A percentile compares a stretch with the other conserved stretches of the same genome.
phyloP scores from a whole-genome alignment of 768 basidiomycete genomes.

The Suillus cothurnatus region DNA sequence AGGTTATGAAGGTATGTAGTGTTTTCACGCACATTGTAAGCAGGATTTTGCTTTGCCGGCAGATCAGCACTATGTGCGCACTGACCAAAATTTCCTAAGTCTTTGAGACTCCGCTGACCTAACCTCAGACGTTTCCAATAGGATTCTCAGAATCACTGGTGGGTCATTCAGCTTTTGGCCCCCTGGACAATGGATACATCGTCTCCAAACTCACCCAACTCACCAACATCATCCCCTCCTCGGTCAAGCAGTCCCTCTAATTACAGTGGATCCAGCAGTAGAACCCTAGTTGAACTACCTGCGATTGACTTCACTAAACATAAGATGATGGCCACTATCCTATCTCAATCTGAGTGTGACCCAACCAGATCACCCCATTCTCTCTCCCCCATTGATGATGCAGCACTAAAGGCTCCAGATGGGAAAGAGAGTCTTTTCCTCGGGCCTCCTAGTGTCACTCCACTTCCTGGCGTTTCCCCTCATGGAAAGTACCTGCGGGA shows the following conservation, averaged over 20 bases:
- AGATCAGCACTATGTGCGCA: no score
- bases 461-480: background rate
- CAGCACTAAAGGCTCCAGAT: background rate
- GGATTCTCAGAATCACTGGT: background rate
- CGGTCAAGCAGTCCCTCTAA: background rate
- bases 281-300: background rate
- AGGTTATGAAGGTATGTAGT: no score
- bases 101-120: no score
- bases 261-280: background rate
- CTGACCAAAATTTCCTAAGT: no score
- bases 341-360: no score
- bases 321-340: background rate
- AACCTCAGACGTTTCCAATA: no score
- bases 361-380: background rate
- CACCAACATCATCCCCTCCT: background rate
- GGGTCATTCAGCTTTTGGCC: no score
- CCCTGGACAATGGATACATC: background rate
- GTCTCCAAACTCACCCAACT: no score
- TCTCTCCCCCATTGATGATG: background rate
- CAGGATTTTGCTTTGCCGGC: no score
- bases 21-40: no score
- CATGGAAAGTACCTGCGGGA: background rate
- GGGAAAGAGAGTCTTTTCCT: background rate
- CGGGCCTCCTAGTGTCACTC: background rate
- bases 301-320: background rate